A percentile compares a stretch with the other conserved stretches of the same genome.
These are phyloP conservation scores for Boletus reticuloceps DNA, from an alignment of 768 basidiomycete species.

Conservation along the genomic window DNA sequence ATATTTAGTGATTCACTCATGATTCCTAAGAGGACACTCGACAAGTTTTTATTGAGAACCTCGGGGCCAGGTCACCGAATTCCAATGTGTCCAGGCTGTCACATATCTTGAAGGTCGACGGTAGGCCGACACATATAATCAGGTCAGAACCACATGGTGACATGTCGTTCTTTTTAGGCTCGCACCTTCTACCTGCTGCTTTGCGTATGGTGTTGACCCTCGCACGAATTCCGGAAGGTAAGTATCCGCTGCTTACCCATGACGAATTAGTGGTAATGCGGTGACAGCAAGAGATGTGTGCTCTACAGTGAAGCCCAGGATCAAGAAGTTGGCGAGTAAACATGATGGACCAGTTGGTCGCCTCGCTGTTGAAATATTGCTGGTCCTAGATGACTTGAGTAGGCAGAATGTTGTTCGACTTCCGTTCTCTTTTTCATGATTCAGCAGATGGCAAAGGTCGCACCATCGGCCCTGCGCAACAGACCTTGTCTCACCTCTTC, in stretches of 20 bases:
- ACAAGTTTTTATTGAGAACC: conserved; percentile 1
- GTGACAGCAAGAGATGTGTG: not conserved
- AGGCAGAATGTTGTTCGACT: not conserved
- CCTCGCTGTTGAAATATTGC: conserved; percentile 19
- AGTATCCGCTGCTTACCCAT: not conserved
- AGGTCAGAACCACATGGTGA: not conserved
- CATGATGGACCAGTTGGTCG: conserved; percentile 9
- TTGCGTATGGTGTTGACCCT: conserved; percentile 17
- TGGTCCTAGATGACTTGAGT: conserved; percentile 9
- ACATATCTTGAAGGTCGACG: conserved; percentile 10
- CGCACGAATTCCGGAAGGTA: conserved; percentile 18
- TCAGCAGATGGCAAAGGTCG: not conserved
- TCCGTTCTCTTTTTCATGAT: not conserved
- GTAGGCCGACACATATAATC: not conserved
- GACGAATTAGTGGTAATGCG: not conserved
- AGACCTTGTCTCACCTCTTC: not conserved
- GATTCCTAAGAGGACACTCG: conserved; percentile 9
- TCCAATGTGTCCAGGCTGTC: conserved; percentile 9
- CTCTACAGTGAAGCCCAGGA: conserved; percentile 1
- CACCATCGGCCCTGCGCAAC: not conserved
- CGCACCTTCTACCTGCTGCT: conserved; percentile 10
- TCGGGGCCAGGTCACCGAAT: not conserved
- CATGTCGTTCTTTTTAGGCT: conserved; percentile 3
- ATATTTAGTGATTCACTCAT: not conserved
- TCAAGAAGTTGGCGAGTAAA: conserved; percentile 12